These are phyloP conservation scores for Penicillium manginii DNA, from an alignment of 495 filamentous ascomycete genomes.

Conservation along the genomic window DNA sequence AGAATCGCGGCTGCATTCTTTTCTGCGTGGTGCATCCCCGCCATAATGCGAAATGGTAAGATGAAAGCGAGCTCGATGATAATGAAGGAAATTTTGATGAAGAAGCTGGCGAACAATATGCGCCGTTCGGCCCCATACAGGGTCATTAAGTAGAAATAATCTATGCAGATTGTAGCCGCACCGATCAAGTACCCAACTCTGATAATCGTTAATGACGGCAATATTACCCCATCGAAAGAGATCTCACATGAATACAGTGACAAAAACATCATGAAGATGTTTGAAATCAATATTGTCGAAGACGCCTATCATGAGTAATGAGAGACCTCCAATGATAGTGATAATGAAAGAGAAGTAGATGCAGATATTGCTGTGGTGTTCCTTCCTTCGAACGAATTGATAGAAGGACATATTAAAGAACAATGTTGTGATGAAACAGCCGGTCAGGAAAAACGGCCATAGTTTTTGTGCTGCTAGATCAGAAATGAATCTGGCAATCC, in stretches of 20 bases:
- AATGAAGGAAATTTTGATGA: slow-evolving; percentile 27
- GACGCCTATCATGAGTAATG: slow-evolving; percentile 22
- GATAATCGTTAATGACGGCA: slow-evolving; percentile 7
- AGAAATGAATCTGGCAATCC: slow-evolving; percentile 21
- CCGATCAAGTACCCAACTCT: slow-evolving; percentile 24
- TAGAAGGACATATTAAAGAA: slow-evolving; percentile 26
- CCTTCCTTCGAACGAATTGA: slow-evolving; percentile 23
- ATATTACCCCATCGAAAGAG: neutral
- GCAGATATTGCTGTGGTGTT: slow-evolving; percentile 19
- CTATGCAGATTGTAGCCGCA: slow-evolving; percentile 23
- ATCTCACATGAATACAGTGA: slow-evolving; percentile 26
- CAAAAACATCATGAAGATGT: slow-evolving; percentile 21
- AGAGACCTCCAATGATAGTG: slow-evolving; percentile 22
- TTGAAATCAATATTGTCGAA: slow-evolving; percentile 26
- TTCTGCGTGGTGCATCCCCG: slow-evolving; percentile 10
- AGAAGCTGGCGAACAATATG: slow-evolving; percentile 23
- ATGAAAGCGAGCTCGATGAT: slow-evolving; percentile 25
- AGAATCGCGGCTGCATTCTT: slow-evolving; percentile 25
- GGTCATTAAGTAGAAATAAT: slow-evolving; percentile 21
- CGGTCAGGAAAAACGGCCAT: slow-evolving; percentile 25
- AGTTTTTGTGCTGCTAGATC: slow-evolving; percentile 25
- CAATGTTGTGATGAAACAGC: slow-evolving; percentile 21
- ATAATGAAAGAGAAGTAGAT: slow-evolving; percentile 22
- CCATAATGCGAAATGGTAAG: slow-evolving; percentile 22
- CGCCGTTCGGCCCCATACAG: slow-evolving; percentile 16